Conservation (phyloP, 148 eudicot species). For the Polygonum maritimum region DNA sequence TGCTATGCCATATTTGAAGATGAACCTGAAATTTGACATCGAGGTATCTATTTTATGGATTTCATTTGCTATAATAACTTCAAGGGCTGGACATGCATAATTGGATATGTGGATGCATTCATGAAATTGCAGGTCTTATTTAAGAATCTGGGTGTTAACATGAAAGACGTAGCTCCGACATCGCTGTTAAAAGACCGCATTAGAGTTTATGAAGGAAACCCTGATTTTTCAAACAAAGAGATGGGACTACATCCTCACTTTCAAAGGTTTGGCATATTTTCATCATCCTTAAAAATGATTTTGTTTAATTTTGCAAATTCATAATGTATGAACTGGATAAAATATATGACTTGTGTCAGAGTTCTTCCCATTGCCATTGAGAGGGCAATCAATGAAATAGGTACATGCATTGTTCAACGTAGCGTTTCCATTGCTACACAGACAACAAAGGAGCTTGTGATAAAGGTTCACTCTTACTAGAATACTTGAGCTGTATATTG, state of each 20-base stretch:
- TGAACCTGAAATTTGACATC: conserved; percentile 96
- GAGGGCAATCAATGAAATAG: conserved; percentile 84
- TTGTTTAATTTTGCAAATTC: not conserved
- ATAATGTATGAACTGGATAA: not conserved
- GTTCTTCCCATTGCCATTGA: conserved; percentile 86
- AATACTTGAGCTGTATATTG: not conserved
- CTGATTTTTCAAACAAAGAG: conserved; percentile 93
- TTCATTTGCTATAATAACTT: not conserved
- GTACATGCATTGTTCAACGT: conserved; percentile 77
- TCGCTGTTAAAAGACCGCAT: conserved; percentile 71
- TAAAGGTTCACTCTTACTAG: conserved; percentile 46
- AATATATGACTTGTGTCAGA: conserved; percentile 24
- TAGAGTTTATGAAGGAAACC: conserved; percentile 78
- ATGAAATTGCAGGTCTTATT: conserved; percentile 57
- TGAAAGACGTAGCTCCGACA: conserved; percentile 68
- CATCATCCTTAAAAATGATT: not conserved
- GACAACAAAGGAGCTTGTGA: conserved; percentile 90
- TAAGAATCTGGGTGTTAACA: conserved; percentile 71
- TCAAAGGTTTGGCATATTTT: conserved; percentile 55
- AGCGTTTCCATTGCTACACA: conserved; percentile 93
- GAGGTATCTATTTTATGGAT: conserved; percentile 44
- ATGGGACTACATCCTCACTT: conserved; percentile 62
- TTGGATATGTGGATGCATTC: not conserved
- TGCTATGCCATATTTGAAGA: conserved; percentile 89
- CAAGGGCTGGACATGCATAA: not conserved